phyloP scores from a whole-genome alignment of 768 basidiomycete genomes.

The Mycena albidolilacea region DNA sequence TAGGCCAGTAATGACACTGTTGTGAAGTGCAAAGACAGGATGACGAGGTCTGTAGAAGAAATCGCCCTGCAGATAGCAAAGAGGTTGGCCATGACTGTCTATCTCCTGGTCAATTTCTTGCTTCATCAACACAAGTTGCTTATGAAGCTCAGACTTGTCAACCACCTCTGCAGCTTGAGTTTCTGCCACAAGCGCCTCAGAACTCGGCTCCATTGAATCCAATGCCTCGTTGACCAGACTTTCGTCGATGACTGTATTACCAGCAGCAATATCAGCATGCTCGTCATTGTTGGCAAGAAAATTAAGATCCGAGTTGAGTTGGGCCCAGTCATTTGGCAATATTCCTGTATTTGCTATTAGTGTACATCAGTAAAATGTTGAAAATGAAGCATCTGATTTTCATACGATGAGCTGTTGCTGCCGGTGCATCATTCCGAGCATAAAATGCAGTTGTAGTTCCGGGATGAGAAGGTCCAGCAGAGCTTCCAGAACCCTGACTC shows the following conservation, averaged over 20 bases:
- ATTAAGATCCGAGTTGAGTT: constrained; percentile 9
- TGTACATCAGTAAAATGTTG: too few relatives aligned
- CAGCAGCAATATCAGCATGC: constrained; percentile 9
- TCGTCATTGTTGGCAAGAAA: constrained; percentile 20
- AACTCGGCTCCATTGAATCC: too few relatives aligned
- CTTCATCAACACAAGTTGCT: constrained; percentile 2
- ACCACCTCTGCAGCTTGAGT: not conserved
- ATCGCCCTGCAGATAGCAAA: constrained; percentile 16
- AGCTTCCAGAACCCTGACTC: too few relatives aligned
- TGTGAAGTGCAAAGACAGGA: constrained; percentile 15
- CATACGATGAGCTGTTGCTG: too few relatives aligned
- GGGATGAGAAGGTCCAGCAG: too few relatives aligned
- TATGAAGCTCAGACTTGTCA: not conserved
- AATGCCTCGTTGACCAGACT: constrained; percentile 1
- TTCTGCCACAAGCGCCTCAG: not conserved
- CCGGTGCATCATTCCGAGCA: too few relatives aligned
- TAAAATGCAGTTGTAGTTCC: too few relatives aligned
- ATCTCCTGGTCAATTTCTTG: not conserved
- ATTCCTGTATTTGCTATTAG: too few relatives aligned
- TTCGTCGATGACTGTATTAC: not conserved
- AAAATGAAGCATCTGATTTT: too few relatives aligned
- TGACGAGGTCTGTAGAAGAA: constrained; percentile 20
- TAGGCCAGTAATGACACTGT: not conserved
- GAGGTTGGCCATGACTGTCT: not conserved
- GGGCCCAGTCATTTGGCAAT: too few relatives aligned